A percentile compares a stretch with the other conserved stretches of the same genome.
Evolutionary conservation across 768 basidiomycete species (phyloP).

Genomic region (Daedaleopsis sinensis): DNA sequence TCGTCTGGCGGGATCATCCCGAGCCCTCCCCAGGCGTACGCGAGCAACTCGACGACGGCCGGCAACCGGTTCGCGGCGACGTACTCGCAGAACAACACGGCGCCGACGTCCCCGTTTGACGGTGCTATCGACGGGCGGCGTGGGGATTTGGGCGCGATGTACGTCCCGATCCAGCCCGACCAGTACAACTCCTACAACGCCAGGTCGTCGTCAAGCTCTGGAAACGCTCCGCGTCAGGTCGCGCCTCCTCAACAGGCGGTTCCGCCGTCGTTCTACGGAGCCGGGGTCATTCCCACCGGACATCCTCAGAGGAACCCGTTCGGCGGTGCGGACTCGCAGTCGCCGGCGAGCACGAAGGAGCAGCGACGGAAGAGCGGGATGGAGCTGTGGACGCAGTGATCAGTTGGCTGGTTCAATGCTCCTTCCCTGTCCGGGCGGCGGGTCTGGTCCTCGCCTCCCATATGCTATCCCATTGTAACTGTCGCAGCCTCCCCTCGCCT

Average conservation of each 20-base stretch:
- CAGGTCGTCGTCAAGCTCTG: conserved; percentile 33
- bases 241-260: conserved; percentile 54
- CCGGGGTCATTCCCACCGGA: conserved; percentile 57
- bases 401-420: not conserved
- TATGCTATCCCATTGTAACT: conserved; percentile 5
- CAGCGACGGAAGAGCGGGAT: conserved; percentile 62
- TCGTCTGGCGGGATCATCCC: conserved; percentile 55
- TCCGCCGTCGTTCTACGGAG: conserved; percentile 71
- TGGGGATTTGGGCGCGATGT: conserved; percentile 68
- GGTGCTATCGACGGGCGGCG: conserved; percentile 60
- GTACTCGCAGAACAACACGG: conserved; percentile 45
- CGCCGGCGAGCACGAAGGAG: conserved; percentile 52
- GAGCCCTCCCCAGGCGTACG: conserved; percentile 76
- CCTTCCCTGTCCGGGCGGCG: not conserved
- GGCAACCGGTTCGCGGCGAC: conserved; percentile 63
- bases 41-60: conserved; percentile 51
- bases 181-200: conserved; percentile 63
- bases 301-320: conserved; percentile 43
- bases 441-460: not conserved
- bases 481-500: not conserved
- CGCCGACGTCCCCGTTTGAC: conserved; percentile 46
- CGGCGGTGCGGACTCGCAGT: conserved; percentile 32
- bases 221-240: conserved; percentile 44
- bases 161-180: conserved; percentile 84
- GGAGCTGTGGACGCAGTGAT: conserved; percentile 78